phyloP scores from a whole-genome alignment of 148 eudicot species.

The Cornus suecica region DNA sequence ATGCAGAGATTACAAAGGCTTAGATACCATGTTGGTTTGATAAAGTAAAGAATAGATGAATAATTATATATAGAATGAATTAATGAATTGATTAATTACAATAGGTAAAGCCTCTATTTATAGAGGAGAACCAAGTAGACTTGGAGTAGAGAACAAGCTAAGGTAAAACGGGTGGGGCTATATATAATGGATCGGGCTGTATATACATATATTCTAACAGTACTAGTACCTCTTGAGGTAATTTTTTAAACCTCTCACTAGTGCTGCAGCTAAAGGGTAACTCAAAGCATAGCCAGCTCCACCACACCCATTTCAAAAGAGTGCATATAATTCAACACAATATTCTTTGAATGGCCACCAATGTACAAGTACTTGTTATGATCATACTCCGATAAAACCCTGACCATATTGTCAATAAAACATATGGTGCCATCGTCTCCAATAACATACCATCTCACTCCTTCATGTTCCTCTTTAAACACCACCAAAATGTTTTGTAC shows the following conservation, averaged over 20 bases:
- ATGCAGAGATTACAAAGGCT: too few relatives aligned
- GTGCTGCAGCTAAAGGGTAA: slow-evolving; percentile 23
- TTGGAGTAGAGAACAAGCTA: too few relatives aligned
- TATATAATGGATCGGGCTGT: too few relatives aligned
- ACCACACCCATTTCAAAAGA: slow-evolving; percentile 34
- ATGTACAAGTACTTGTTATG: slow-evolving; percentile 29
- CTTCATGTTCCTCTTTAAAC: slow-evolving; percentile 20
- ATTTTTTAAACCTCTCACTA: slow-evolving; percentile 19
- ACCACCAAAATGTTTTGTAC: too few relatives aligned
- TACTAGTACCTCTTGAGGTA: slow-evolving; percentile 21
- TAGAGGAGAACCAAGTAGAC: too few relatives aligned
- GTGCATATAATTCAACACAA: slow-evolving; percentile 9
- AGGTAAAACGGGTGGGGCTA: too few relatives aligned
- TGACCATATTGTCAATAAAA: slow-evolving; percentile 29
- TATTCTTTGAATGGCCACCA: slow-evolving; percentile 25
- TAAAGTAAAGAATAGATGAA: too few relatives aligned
- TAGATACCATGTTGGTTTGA: too few relatives aligned
- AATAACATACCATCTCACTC: slow-evolving; percentile 33
- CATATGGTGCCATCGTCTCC: slow-evolving; percentile 33
- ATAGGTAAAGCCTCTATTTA: too few relatives aligned
- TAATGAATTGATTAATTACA: too few relatives aligned
- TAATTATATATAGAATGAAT: too few relatives aligned
- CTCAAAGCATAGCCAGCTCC: slow-evolving; percentile 39
- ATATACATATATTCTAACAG: too few relatives aligned
- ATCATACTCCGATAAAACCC: slow-evolving; percentile 24